A percentile compares a stretch with the other conserved stretches of the same genome.
Conservation (phyloP, 2,329 filamentous ascomycete genomes). For the Xylaria sp. region DNA sequence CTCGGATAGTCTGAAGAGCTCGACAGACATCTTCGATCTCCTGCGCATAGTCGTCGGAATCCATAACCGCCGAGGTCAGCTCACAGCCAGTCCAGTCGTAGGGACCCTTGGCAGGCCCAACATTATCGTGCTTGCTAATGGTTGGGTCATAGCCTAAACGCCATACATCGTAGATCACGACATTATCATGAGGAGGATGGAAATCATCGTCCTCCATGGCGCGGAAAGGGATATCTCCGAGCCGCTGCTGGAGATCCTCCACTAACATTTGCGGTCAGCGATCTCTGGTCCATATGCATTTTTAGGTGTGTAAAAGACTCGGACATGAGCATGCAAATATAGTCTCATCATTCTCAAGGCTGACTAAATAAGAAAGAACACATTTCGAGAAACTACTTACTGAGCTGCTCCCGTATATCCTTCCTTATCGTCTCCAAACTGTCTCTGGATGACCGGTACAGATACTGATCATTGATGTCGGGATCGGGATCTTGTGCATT, state of each 20-base stretch:
- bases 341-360: background rate
- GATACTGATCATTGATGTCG: slow-evolving; percentile 3
- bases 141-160: slow-evolving; percentile 37
- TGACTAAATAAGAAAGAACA: background rate
- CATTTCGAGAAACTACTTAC: background rate
- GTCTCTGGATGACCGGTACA: slow-evolving; percentile 6
- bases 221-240: slow-evolving; percentile 30
- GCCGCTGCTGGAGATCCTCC: slow-evolving; percentile 10
- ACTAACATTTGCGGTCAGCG: slow-evolving; percentile 12
- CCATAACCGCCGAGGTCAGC: slow-evolving; percentile 42
- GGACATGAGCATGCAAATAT: background rate
- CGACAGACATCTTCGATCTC: slow-evolving; percentile 38
- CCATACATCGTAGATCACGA: slow-evolving; percentile 40
- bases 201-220: slow-evolving; percentile 30
- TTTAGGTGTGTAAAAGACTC: background rate
- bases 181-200: slow-evolving; percentile 31
- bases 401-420: slow-evolving; percentile 4
- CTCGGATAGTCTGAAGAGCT: slow-evolving; percentile 35
- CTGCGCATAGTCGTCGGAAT: slow-evolving; percentile 22
- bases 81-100: slow-evolving; percentile 39
- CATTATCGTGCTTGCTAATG: background rate
- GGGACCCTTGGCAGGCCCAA: background rate
- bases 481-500: slow-evolving; percentile 31
- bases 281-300: background rate
- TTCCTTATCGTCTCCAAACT: background rate